Percentiles rank a stretch among this genome's conserved stretches.
Evolutionary conservation across 1,139 yeast species (phyloP).

Genomic region (Hyphopichia pseudoburtonii): DNA sequence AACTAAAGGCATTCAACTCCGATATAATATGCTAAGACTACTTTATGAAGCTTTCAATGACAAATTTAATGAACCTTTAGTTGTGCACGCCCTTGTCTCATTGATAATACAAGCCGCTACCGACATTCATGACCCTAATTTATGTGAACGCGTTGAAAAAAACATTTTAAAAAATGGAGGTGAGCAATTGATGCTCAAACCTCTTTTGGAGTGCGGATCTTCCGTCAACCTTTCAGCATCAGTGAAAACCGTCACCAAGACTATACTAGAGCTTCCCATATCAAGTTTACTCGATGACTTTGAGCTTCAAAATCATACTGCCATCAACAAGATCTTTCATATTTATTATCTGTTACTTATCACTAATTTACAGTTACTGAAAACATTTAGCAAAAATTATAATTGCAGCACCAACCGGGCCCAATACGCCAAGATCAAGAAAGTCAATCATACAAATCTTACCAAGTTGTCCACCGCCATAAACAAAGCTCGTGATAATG

Average conservation of each 20-base stretch:
- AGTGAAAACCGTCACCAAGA: no score
- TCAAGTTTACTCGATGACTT: no score
- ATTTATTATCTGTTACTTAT: slow-evolving; percentile 1
- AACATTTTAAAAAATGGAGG: no score
- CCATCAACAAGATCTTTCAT: neutral
- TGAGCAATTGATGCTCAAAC: no score
- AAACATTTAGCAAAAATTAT: slow-evolving; percentile 1
- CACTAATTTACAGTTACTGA: neutral
- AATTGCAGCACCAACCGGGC: neutral
- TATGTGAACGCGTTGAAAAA: no score
- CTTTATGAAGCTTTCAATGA: neutral
- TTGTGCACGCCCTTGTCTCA: neutral
- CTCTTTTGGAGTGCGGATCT: no score
- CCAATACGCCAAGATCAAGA: slow-evolving; percentile 1
- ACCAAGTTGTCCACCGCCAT: neutral
- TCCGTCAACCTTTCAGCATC: no score
- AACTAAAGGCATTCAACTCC: neutral
- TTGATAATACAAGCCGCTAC: no score
- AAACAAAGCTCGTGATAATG: neutral
- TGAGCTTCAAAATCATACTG: no score
- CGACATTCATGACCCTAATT: no score
- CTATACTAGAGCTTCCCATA: no score
- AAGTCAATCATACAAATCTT: neutral
- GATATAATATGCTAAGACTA: neutral
- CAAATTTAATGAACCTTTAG: neutral